Evolutionary conservation across 352 stramenopile species (phyloP).

Genomic region (Globisporangium solare): DNA sequence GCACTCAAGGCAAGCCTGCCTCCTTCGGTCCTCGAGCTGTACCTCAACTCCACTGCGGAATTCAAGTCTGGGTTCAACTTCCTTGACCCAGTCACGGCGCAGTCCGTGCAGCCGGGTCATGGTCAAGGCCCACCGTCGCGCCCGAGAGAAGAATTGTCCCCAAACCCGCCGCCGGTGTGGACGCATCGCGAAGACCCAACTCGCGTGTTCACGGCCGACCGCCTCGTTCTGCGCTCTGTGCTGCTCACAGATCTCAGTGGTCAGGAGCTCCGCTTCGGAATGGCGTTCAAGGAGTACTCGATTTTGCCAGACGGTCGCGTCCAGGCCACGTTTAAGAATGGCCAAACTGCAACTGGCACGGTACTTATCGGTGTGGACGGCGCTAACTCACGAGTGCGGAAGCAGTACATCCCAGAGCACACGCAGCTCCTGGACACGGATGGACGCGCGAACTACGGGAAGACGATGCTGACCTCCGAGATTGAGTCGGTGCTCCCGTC

Average conservation of each 20-base stretch:
- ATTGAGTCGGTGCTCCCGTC: background rate
- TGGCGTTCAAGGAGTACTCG: conserved; percentile 12
- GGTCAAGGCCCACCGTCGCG: too few species aligned
- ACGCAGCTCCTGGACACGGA: conserved; percentile 13
- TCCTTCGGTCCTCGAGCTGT: conserved; percentile 37
- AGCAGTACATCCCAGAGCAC: conserved; percentile 5
- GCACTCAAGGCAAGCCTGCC: conserved; percentile 39
- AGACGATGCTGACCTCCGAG: conserved; percentile 3
- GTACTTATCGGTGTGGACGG: conserved; percentile 7
- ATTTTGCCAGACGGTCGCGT: conserved; percentile 1
- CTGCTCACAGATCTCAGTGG: conserved; percentile 7
- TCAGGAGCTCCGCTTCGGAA: conserved; percentile 9
- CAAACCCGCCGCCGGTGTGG: too few species aligned
- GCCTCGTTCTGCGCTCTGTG: conserved; percentile 22
- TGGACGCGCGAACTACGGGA: conserved; percentile 12
- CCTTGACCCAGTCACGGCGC: conserved; percentile 31
- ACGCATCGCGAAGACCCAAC: conserved; percentile 6
- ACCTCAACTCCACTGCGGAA: conserved; percentile 37
- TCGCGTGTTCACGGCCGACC: conserved; percentile 20
- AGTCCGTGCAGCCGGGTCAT: background rate
- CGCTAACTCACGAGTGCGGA: conserved; percentile 6
- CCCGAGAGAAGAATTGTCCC: too few species aligned
- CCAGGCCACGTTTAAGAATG: conserved; percentile 5
- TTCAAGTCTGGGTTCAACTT: conserved; percentile 42
- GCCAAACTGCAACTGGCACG: background rate